These are phyloP conservation scores for Naganishia friedmannii DNA, from an alignment of 768 basidiomycete species.

Conservation along the genomic window DNA sequence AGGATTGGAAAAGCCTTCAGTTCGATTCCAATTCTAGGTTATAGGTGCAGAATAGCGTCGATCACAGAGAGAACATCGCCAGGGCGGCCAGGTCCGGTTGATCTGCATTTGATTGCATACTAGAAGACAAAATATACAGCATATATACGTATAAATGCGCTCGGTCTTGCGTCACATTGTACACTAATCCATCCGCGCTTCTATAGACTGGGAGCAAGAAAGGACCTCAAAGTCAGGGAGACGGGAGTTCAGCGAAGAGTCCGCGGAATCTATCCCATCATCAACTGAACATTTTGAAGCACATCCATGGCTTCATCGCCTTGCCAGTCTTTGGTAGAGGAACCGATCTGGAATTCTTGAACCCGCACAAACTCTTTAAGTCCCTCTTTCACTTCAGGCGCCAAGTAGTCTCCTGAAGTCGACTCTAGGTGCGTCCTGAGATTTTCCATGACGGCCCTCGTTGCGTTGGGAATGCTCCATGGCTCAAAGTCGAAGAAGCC, in stretches of 20 bases:
- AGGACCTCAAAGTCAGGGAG: too few species aligned
- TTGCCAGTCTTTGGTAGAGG: slow-evolving; percentile 13
- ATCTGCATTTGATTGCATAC: too few species aligned
- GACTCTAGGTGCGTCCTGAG: slow-evolving; percentile 7
- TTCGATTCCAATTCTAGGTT: slow-evolving; percentile 10
- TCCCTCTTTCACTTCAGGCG: slow-evolving; percentile 11
- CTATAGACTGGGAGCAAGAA: too few species aligned
- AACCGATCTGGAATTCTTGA: slow-evolving; percentile 17
- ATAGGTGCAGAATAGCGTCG: not conserved
- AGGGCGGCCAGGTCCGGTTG: too few species aligned
- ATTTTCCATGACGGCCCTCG: not conserved
- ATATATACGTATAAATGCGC: too few species aligned
- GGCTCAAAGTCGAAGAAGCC: not conserved
- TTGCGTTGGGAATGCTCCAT: not conserved
- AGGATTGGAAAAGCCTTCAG: not conserved
- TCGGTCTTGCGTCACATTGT: too few species aligned
- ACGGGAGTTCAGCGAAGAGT: not conserved
- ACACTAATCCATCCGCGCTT: not conserved
- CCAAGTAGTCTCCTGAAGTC: slow-evolving; percentile 1
- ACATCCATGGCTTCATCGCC: slow-evolving; percentile 13
- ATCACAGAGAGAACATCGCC: not conserved
- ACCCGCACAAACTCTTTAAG: slow-evolving; percentile 19
- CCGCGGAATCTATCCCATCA: not conserved
- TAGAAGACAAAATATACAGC: too few species aligned
- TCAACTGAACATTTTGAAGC: not conserved